phyloP scores from a whole-genome alignment of 1,284 basidiomycete species.

The Microbotryomycetes sp. region DNA sequence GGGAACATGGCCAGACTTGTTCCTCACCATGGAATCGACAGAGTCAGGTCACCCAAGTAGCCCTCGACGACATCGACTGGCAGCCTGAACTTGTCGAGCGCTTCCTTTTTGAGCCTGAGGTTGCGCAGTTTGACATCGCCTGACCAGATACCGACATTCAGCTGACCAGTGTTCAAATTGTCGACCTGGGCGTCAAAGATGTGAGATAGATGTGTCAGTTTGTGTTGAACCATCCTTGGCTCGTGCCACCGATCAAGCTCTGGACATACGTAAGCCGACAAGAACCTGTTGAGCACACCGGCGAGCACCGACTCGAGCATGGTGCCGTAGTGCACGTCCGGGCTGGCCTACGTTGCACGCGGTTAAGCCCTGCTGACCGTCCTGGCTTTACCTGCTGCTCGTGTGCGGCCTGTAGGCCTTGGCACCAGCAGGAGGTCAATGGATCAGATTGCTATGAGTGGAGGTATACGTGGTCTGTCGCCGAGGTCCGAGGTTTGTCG shows the following conservation, averaged over 20 bases:
- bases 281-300: conserved; percentile 36
- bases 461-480: too few species aligned
- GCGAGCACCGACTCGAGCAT: conserved; percentile 30
- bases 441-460: too few species aligned
- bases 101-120: conserved; percentile 83
- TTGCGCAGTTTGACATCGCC: conserved; percentile 56
- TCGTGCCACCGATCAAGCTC: too few species aligned
- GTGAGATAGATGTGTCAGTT: background rate
- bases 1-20: background rate
- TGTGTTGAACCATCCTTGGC: background rate
- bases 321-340: background rate
- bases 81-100: conserved; percentile 89
- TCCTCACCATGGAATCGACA: conserved; percentile 78
- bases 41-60: conserved; percentile 82
- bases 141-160: conserved; percentile 90
- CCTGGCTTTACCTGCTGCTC: too few species aligned
- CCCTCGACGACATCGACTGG: conserved; percentile 96
- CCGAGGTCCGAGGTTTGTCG: too few species aligned
- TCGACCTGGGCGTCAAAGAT: conserved; percentile 69
- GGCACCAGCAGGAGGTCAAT: too few species aligned
- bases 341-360: too few species aligned
- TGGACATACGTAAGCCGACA: conserved; percentile 39
- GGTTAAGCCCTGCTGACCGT: too few species aligned
- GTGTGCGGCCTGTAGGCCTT: too few species aligned
- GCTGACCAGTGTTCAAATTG: conserved; percentile 88